A percentile compares a stretch with the other conserved stretches of the same genome.
Evolutionary conservation across 345 rosid species (phyloP).

Genomic region (Mangifera indica): DNA sequence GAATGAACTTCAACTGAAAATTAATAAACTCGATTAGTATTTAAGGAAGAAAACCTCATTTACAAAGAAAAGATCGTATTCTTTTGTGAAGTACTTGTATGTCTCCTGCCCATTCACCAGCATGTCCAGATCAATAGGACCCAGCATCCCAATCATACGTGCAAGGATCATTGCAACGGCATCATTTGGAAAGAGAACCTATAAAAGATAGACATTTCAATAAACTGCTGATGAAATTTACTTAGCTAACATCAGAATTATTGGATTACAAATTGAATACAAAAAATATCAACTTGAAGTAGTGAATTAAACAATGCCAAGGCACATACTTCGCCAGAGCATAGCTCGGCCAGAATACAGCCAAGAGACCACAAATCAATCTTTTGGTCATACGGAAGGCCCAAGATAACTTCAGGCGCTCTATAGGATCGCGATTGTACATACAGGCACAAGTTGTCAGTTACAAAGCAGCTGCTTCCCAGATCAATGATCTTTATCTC

Average conservation of each 20-base stretch:
- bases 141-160: conserved; percentile 66
- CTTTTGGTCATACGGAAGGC: conserved; percentile 84
- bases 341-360: conserved; percentile 89
- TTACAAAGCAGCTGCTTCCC: conserved; percentile 92
- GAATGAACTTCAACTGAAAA: not conserved
- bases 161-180: conserved; percentile 75
- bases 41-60: conserved; percentile 59
- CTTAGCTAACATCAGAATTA: not conserved
- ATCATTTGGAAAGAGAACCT: conserved; percentile 94
- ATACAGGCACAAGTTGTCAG: conserved; percentile 76
- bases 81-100: conserved; percentile 79
- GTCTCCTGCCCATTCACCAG: conserved; percentile 74
- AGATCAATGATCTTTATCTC: conserved; percentile 92
- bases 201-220: conserved; percentile 5
- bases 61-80: conserved; percentile 60
- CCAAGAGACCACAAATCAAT: conserved; percentile 97
- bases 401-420: conserved; percentile 96
- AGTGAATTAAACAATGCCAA: conserved; percentile 1
- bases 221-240: conserved; percentile 2
- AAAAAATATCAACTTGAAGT: not conserved
- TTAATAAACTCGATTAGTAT: not conserved
- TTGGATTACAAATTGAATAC: not conserved
- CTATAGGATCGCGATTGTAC: conserved; percentile 96
- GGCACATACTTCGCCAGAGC: conserved; percentile 78
- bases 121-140: conserved; percentile 81